Percentiles rank a stretch among this genome's conserved stretches.
phyloP scores from a whole-genome alignment of 129 eudicot species.

The Erigeron canadensis region DNA sequence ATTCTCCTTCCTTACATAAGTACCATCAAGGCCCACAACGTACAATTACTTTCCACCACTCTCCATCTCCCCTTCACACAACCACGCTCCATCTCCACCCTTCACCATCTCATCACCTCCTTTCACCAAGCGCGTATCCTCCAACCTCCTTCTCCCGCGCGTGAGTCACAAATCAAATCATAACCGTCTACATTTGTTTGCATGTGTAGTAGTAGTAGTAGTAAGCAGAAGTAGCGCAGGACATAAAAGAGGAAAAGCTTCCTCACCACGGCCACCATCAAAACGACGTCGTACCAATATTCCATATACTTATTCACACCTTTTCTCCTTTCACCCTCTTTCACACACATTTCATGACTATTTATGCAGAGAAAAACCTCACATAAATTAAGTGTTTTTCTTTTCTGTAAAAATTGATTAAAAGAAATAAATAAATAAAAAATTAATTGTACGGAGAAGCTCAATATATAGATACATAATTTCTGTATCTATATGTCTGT shows the following conservation, averaged over 20 bases:
- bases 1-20: slow-evolving; percentile 28
- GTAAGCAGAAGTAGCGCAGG: not conserved
- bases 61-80: not conserved
- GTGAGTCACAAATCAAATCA: slow-evolving; percentile 16
- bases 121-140: not conserved
- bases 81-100: slow-evolving; percentile 20
- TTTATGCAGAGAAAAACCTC: slow-evolving; percentile 27
- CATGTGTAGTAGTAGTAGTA: slow-evolving; percentile 8
- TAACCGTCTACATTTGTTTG: slow-evolving; percentile 33
- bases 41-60: not conserved
- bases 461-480: not conserved
- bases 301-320: no score
- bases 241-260: slow-evolving; percentile 23
- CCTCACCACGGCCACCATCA: slow-evolving; percentile 19
- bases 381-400: not conserved
- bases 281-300: slow-evolving; percentile 39
- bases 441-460: slow-evolving; percentile 32
- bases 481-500: slow-evolving; percentile 1
- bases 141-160: not conserved
- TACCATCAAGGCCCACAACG: slow-evolving; percentile 25
- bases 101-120: not conserved
- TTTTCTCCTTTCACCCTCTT: slow-evolving; percentile 20
- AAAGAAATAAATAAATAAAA: slow-evolving; percentile 6
- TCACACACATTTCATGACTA: slow-evolving; percentile 37
- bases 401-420: slow-evolving; percentile 19